Base-by-base conservation (phyloP, 2,329 filamentous ascomycete genomes). In the Aspergillus novoparasiticus region DNA sequence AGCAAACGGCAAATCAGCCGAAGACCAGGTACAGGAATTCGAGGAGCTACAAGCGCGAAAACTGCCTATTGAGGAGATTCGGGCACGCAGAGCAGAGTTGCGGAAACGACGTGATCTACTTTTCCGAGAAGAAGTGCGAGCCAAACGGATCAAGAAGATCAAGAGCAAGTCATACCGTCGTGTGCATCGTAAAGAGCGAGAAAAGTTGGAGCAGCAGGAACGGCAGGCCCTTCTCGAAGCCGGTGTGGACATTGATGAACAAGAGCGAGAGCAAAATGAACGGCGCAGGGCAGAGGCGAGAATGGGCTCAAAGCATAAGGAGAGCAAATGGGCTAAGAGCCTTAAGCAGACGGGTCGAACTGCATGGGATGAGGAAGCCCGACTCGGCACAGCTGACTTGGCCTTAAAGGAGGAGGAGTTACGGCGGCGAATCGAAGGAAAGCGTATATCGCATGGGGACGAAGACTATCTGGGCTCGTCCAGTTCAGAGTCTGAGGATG, bases 121-220 rank as follows among this genome's bases (percentile, higher is more conserved):
- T 68, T 97, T 96, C 71, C 87, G 94, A 12, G 94, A 98, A 79
- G 90, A 96, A 73, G 89, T 93, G 50, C 90, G 93, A 61, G 87
- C 93, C 9, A 96, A 94, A 80, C 90, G 95, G 28, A 93, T 99
- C 80, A 97, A 97, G 82, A 98, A 98, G 83, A 99, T 99, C 81
- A 99, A 99, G 84, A 96, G 92, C 76, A 99, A 97, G 78, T 87
- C 93, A 0, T 99, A 96, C 76, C 91, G 94, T 60, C 90, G 94
- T 51, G 90, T 98, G 16, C 94, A 98, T 78, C 89, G 94, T 43
- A 97, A 90, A 75, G 91, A 91, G 74, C 83, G 87, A 16, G 86
- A 90, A 74, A 84, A 83, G 66, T 73, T 85, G 63, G 83, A 86
- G 57, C 80, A 87, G 64, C 80, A 84, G 56, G 87, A 90, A 68